Percentiles rank a stretch among this genome's conserved stretches.
These are phyloP conservation scores for Sporothrix schenckii DNA, from an alignment of 2,329 filamentous ascomycete genomes.

Conservation along the genomic window DNA sequence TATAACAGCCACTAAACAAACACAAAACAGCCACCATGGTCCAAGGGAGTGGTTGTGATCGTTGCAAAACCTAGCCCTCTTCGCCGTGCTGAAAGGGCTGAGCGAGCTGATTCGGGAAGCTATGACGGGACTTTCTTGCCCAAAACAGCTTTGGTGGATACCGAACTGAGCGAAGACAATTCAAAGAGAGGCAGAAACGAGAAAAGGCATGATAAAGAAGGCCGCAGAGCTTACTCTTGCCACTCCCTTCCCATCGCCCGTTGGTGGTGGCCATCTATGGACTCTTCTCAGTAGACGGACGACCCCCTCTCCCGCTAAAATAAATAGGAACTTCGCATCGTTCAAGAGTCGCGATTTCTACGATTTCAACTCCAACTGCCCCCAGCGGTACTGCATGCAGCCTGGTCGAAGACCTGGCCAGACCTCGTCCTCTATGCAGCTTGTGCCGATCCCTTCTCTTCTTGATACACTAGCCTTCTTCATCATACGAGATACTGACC, in stretches of 20 bases:
- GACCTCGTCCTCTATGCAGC: not conserved
- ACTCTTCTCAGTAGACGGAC: too few species aligned
- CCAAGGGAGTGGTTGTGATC: conserved; percentile 5
- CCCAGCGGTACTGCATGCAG: conserved; percentile 7
- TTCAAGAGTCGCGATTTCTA: too few species aligned
- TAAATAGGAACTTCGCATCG: too few species aligned
- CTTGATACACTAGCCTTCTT: conserved; percentile 6
- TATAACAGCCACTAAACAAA: not conserved
- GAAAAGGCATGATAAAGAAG: too few species aligned
- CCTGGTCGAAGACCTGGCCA: conserved; percentile 8
- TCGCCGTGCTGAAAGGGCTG: not conserved
- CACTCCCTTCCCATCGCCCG: not conserved
- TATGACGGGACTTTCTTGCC: not conserved
- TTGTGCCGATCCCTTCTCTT: conserved; percentile 15
- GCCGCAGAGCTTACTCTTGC: not conserved
- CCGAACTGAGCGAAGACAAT: not conserved
- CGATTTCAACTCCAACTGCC: not conserved
- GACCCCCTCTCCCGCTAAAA: too few species aligned
- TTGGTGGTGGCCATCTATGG: too few species aligned
- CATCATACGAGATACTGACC: too few species aligned
- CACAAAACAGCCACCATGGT: conserved; percentile 4
- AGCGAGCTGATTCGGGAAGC: not conserved
- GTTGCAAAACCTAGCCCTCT: not conserved
- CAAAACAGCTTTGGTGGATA: conserved; percentile 4
- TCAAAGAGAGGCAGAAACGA: conserved; percentile 1